phyloP scores from a whole-genome alignment of 331 rosid species.

The Acacia concinna region DNA sequence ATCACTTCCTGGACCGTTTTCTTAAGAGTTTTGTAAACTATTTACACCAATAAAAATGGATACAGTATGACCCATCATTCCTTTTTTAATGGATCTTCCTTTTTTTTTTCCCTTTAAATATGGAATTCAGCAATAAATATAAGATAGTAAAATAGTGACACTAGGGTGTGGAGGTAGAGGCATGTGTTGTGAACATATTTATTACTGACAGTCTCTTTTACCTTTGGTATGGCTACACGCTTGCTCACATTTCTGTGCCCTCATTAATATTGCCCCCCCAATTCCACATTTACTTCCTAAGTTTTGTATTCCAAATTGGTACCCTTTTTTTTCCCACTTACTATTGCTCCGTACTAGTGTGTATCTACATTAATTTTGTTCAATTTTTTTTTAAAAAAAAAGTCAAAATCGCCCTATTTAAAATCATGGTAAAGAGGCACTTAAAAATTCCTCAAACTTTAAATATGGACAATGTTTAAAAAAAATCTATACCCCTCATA shows the following conservation, averaged over 20 bases:
- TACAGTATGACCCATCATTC: background rate
- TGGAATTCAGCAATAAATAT: background rate
- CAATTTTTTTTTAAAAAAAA: too few species aligned
- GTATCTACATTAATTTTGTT: too few species aligned
- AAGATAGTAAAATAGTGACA: background rate
- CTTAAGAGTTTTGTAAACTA: background rate
- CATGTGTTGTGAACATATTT: constrained; percentile 24
- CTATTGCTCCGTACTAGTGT: too few species aligned
- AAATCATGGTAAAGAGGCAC: too few species aligned
- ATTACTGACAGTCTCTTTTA: background rate
- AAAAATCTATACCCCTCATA: too few species aligned
- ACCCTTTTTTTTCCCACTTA: too few species aligned
- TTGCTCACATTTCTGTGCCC: background rate
- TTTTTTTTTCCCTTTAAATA: background rate
- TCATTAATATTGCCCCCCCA: background rate
- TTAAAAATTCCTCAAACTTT: too few species aligned
- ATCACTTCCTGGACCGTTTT: background rate
- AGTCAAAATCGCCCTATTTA: too few species aligned
- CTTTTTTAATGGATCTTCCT: background rate
- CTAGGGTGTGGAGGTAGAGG: background rate
- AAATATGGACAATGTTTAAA: too few species aligned
- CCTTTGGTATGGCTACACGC: background rate
- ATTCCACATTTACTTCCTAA: background rate
- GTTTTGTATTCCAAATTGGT: too few species aligned
- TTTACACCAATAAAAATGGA: background rate